Evolutionary conservation across 108 stramenopile species (phyloP).

Genomic region (Cyclostephanos tholiformis): DNA sequence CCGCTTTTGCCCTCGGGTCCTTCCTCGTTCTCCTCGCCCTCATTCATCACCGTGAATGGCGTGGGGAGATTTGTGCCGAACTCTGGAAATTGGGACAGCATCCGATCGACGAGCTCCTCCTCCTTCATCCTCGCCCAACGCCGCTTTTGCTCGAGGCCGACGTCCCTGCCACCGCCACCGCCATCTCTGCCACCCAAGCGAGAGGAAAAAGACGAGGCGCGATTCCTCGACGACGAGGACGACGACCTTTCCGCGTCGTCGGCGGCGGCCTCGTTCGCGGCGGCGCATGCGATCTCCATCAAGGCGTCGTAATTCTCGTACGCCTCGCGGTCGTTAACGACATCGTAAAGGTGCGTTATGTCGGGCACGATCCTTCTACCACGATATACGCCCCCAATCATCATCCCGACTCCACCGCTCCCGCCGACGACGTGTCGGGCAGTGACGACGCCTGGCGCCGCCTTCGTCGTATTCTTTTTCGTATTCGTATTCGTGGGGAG

Average conservation of each 20-base stretch:
- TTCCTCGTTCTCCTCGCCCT: slow-evolving; percentile 28
- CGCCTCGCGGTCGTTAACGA: slow-evolving; percentile 46
- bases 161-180: background rate
- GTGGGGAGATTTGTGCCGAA: slow-evolving; percentile 53
- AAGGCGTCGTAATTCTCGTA: slow-evolving; percentile 36
- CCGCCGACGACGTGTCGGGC: background rate
- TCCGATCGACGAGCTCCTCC: slow-evolving; percentile 64
- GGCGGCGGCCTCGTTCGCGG: background rate
- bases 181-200: background rate
- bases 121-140: slow-evolving; percentile 39
- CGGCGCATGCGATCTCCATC: slow-evolving; percentile 8
- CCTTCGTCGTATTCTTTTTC: background rate
- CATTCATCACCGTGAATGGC: slow-evolving; percentile 37
- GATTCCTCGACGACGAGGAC: too few species aligned
- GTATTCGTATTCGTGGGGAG: too few species aligned
- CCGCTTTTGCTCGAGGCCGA: slow-evolving; percentile 17
- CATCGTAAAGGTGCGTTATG: slow-evolving; percentile 34
- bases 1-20: slow-evolving; percentile 4
- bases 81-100: slow-evolving; percentile 80
- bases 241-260: background rate
- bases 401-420: background rate
- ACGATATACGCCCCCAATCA: slow-evolving; percentile 14
- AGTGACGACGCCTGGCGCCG: slow-evolving; percentile 12
- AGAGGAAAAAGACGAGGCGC: too few species aligned
- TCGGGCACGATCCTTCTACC: slow-evolving; percentile 44